A percentile compares a stretch with the other conserved stretches of the same genome.
Evolutionary conservation across 192 early-diverging fungal genomes (phyloP).

Genomic region (Linnemannia schmuckeri): DNA sequence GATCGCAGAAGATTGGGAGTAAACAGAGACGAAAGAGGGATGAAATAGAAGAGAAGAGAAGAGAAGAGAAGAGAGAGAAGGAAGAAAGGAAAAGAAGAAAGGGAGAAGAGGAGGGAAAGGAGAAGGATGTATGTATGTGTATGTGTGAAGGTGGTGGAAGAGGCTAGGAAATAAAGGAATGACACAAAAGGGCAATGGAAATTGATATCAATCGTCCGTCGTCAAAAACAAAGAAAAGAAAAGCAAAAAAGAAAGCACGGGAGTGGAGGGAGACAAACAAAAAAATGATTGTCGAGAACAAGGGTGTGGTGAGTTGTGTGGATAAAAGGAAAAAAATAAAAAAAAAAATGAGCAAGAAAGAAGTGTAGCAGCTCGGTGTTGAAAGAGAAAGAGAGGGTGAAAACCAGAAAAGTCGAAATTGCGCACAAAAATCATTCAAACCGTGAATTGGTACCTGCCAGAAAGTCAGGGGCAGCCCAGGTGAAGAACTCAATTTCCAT

Average conservation of each 20-base stretch:
- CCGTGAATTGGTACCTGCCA: too few species aligned
- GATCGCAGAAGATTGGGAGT: conserved; percentile 15
- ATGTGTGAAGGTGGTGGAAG: neutral
- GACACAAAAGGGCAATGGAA: neutral
- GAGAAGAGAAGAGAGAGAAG: neutral
- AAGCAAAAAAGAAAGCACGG: neutral
- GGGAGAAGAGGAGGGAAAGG: too few species aligned
- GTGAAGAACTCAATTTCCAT: neutral
- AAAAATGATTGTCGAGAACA: neutral
- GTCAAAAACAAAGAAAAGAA: neutral
- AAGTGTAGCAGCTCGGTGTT: conserved; percentile 3
- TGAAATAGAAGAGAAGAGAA: neutral
- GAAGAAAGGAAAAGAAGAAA: neutral
- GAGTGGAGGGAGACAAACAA: neutral
- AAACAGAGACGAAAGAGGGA: neutral
- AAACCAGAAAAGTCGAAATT: neutral
- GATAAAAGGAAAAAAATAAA: neutral
- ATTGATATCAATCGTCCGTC: neutral
- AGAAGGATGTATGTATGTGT: too few species aligned
- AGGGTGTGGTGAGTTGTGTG: neutral
- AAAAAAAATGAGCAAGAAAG: neutral
- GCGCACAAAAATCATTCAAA: neutral
- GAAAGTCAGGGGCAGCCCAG: too few species aligned
- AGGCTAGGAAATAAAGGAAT: conserved; percentile 1
- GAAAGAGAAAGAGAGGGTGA: neutral